Evolutionary conservation across 2,329 filamentous ascomycete genomes (phyloP), one percentile per base, ranked within the genome.

Genomic region (Bipolaris victoriae): DNA sequence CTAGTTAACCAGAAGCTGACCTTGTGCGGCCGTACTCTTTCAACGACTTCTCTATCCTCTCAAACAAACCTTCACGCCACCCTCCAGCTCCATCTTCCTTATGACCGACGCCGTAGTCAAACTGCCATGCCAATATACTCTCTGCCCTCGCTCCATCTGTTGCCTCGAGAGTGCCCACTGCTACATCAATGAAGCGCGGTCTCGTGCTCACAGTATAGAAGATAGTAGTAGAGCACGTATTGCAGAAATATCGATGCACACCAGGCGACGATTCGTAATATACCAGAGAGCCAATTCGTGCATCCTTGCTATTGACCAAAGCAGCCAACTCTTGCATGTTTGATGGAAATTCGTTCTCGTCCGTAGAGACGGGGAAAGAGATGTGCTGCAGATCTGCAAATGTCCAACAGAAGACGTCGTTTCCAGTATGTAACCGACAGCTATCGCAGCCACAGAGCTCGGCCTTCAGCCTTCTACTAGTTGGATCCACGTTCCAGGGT

Each of bases 241-340:
- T 76, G 66, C 82, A 85, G 57, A 81, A 83, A 57, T 82, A 84
- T 1, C 82, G 70, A 53, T 81, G 76, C 0, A 82, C 79, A 13
- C 75, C 76, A 0, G 76, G 67, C 0, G 80, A 82, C 46, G 80
- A 83, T 7, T 65, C 61, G 60, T 81, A 82, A 26, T 77, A 76
- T 0, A 71, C 63, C 4, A 84, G 69, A 0, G 79, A 83, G 0
- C 81, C 81, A 10, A 80, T 56, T 5, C 74, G 70, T 0, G 75
- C 55, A 49, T 81, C 78, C 5, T 73, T 69, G 0, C 50, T 49
- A 3, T 74, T 62, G 0, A 81, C 68, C 1, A 78, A 75, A 0
- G 62, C 64, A 36, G 75, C 77, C 13, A 84, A 74, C 11, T 70
- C 67, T 3, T 49, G 11, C 1, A 63, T 66, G 1, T 69, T 63